phyloP scores from a whole-genome alignment of 2,329 filamentous ascomycete genomes.

The Penicillium nordicum region DNA sequence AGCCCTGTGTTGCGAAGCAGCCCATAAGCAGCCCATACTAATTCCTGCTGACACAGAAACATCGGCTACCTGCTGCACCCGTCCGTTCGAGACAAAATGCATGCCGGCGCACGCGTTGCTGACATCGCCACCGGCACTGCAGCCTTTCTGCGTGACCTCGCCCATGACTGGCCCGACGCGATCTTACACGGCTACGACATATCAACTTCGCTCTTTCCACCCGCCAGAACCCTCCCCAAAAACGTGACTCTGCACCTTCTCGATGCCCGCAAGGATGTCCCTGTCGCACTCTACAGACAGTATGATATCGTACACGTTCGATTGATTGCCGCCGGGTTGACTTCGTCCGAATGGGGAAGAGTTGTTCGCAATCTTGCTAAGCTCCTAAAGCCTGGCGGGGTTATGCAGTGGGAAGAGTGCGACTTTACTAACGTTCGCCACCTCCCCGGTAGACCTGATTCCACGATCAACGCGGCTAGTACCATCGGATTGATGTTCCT shows the following conservation, averaged over 20 bases:
- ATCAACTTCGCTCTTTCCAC: constrained; percentile 9
- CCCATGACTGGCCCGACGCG: constrained; percentile 6
- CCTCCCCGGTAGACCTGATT: not conserved
- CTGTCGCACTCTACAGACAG: constrained; percentile 11
- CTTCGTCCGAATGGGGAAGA: not conserved
- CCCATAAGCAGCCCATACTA: not conserved
- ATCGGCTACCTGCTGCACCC: constrained; percentile 16
- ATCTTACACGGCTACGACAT: constrained; percentile 19
- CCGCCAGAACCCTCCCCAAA: constrained; percentile 3
- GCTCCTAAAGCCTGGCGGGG: constrained; percentile 13
- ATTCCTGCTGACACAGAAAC: not conserved
- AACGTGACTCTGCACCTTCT: constrained; percentile 16
- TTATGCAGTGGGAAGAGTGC: constrained; percentile 16
- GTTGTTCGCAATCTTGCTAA: constrained; percentile 2
- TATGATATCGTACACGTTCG: constrained; percentile 27
- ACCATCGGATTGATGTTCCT: not conserved
- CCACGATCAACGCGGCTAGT: not conserved
- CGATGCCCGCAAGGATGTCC: constrained; percentile 15
- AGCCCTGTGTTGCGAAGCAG: not conserved
- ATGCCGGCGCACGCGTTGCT: constrained; percentile 12
- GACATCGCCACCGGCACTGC: constrained; percentile 23
- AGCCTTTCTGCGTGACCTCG: constrained; percentile 14
- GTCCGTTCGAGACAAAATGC: not conserved
- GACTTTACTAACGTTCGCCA: constrained; percentile 6
- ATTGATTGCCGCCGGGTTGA: not conserved